Conservation (phyloP, 2,329 filamentous ascomycete genomes). For the Ophiostoma ulmi region DNA sequence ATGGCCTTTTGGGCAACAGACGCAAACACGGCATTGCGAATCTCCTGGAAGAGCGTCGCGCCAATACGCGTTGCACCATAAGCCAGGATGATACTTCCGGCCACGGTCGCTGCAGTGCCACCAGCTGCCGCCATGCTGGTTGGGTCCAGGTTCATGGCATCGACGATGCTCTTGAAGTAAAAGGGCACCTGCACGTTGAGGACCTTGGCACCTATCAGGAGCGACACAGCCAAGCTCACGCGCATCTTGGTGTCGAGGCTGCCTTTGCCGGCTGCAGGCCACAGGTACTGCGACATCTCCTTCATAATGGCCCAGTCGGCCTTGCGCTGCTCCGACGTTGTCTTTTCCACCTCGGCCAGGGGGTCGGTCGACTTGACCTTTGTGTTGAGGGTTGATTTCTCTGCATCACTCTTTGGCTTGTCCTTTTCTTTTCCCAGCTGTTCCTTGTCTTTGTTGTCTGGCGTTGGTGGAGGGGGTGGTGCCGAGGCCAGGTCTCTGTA, state of each 20-base stretch:
- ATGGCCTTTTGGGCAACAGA: constrained; percentile 97
- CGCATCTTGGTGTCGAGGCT: constrained; percentile 76
- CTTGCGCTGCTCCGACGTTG: constrained; percentile 82
- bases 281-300: constrained; percentile 93
- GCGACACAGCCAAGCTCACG: constrained; percentile 74
- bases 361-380: constrained; percentile 42
- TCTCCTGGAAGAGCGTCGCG: constrained; percentile 83
- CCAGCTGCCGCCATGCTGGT: constrained; percentile 55
- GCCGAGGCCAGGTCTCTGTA: constrained; percentile 4
- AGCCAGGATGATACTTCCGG: constrained; percentile 86
- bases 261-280: constrained; percentile 83
- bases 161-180: constrained; percentile 97
- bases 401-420: not conserved
- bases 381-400: not conserved
- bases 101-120: constrained; percentile 84
- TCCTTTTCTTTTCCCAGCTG: not conserved
- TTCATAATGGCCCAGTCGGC: constrained; percentile 98
- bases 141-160: constrained; percentile 95
- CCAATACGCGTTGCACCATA: constrained; percentile 87
- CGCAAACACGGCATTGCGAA: constrained; percentile 93
- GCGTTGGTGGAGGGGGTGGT: not conserved
- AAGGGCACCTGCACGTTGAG: constrained; percentile 98
- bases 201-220: constrained; percentile 86
- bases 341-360: constrained; percentile 60
- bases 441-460: not conserved